These are phyloP conservation scores for Clonostachys byssicola DNA, from an alignment of 2,329 filamentous ascomycete species.

Conservation along the genomic window DNA sequence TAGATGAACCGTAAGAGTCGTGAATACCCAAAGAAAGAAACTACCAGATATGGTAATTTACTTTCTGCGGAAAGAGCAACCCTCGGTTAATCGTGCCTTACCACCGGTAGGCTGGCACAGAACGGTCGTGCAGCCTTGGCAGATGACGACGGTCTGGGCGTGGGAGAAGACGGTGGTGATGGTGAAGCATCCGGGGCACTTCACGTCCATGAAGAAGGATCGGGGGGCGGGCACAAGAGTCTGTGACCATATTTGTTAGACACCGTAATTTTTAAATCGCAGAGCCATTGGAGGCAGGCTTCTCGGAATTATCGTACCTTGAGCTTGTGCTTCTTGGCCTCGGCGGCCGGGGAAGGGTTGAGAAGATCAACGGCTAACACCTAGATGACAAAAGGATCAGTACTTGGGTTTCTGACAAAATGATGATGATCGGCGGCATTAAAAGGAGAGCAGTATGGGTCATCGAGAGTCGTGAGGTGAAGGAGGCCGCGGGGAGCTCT, in stretches of 20 bases:
- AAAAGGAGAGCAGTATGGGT: too few species aligned
- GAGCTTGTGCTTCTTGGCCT: conserved; percentile 99
- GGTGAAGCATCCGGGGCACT: conserved; percentile 99
- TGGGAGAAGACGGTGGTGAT: conserved; percentile 99
- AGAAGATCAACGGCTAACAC: conserved; percentile 99
- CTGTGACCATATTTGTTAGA: conserved; percentile 35
- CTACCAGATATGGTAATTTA: conserved; percentile 57
- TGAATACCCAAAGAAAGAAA: conserved; percentile 44
- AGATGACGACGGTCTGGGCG: conserved; percentile 99
- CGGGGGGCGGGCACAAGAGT: conserved; percentile 92
- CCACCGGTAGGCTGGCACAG: conserved; percentile 99
- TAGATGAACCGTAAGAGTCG: conserved; percentile 43
- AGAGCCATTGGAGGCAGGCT: conserved; percentile 1
- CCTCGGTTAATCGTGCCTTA: conserved; percentile 98
- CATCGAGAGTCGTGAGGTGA: too few species aligned
- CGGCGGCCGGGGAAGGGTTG: conserved; percentile 95
- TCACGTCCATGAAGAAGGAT: conserved; percentile 99
- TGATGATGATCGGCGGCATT: too few species aligned
- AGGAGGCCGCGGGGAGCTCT: too few species aligned
- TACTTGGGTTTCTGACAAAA: too few species aligned
- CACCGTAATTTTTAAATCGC: neutral
- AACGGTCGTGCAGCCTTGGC: conserved; percentile 98
- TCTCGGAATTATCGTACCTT: conserved; percentile 63
- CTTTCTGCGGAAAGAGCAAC: conserved; percentile 99
- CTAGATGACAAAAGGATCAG: conserved; percentile 38